These are phyloP conservation scores for Bacidia rubella DNA, from an alignment of 495 filamentous ascomycete genomes.

Conservation along the genomic window DNA sequence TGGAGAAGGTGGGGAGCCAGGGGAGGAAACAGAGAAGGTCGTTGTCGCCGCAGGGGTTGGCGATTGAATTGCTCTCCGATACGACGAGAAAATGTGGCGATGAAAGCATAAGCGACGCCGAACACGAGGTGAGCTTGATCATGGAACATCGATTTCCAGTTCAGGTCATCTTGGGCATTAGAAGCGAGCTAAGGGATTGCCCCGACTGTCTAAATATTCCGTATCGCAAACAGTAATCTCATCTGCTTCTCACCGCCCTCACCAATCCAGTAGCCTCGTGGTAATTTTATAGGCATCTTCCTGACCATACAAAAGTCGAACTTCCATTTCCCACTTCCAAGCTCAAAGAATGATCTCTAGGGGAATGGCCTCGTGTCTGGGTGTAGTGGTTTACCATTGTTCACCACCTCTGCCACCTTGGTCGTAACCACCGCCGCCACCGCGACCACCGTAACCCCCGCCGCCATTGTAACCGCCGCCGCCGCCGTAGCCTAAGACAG, in stretches of 20 bases:
- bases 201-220: neutral
- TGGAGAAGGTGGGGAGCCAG: slow-evolving; percentile 21
- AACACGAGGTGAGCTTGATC: too few relatives aligned
- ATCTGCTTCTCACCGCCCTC: neutral
- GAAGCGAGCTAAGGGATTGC: neutral
- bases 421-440: slow-evolving; percentile 14
- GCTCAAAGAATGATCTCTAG: too few relatives aligned
- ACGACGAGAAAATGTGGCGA: too few relatives aligned
- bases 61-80: neutral
- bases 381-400: slow-evolving; percentile 12
- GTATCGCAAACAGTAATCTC: neutral
- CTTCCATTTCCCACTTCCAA: too few relatives aligned
- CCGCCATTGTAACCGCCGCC: slow-evolving; percentile 14
- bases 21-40: slow-evolving; percentile 19
- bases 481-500: slow-evolving; percentile 14
- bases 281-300: too few relatives aligned
- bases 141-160: neutral
- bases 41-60: slow-evolving; percentile 15
- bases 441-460: slow-evolving; percentile 16
- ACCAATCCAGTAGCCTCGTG: neutral
- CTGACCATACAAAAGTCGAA: too few relatives aligned
- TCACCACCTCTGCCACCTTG: slow-evolving; percentile 12
- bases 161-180: neutral
- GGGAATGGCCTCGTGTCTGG: neutral
- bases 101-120: too few relatives aligned